Conservation (phyloP, 1,284 basidiomycete species). For the Blastosporella zonata region DNA sequence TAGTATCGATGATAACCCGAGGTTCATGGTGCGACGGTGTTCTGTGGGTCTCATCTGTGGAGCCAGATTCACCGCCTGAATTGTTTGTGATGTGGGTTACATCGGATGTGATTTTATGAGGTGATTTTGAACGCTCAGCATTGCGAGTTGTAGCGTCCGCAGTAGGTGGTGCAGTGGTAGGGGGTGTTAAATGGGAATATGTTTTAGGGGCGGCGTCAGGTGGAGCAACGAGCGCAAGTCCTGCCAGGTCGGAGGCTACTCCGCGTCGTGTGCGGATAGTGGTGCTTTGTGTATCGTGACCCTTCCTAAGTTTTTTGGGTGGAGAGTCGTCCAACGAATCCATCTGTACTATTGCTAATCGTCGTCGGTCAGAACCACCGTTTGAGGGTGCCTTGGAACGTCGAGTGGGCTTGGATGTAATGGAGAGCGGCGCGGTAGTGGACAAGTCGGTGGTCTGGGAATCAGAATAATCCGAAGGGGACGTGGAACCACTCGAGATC, state of each 20-base stretch:
- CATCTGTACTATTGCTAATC: conserved; percentile 65
- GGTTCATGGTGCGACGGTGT: not conserved
- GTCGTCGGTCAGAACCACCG: conserved; percentile 59
- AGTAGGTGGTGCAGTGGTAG: conserved; percentile 42
- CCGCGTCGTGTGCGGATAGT: conserved; percentile 41
- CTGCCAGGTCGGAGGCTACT: conserved; percentile 43
- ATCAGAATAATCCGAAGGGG: conserved; percentile 50
- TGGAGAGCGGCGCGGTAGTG: conserved; percentile 25
- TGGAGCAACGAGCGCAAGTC: conserved; percentile 63
- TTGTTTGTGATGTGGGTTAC: conserved; percentile 5
- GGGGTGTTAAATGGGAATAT: conserved; percentile 50
- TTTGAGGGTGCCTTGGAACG: conserved; percentile 52
- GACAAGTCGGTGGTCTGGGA: conserved; percentile 29
- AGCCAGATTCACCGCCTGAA: conserved; percentile 9
- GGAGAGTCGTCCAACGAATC: conserved; percentile 30
- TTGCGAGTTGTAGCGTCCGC: conserved; percentile 20
- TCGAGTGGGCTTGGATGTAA: conserved; percentile 30
- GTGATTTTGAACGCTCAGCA: conserved; percentile 13
- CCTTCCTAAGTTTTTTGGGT: conserved; percentile 22
- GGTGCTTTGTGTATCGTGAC: conserved; percentile 20
- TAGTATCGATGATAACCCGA: conserved; percentile 5
- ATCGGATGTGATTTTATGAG: conserved; percentile 11
- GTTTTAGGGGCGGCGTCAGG: conserved; percentile 59
- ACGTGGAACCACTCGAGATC: conserved; percentile 34
- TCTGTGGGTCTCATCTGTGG: not conserved